Percentiles rank a stretch among this genome's conserved stretches.
phyloP scores from a whole-genome alignment of 2,329 filamentous ascomycete genomes.

The Whalleya microplaca region DNA sequence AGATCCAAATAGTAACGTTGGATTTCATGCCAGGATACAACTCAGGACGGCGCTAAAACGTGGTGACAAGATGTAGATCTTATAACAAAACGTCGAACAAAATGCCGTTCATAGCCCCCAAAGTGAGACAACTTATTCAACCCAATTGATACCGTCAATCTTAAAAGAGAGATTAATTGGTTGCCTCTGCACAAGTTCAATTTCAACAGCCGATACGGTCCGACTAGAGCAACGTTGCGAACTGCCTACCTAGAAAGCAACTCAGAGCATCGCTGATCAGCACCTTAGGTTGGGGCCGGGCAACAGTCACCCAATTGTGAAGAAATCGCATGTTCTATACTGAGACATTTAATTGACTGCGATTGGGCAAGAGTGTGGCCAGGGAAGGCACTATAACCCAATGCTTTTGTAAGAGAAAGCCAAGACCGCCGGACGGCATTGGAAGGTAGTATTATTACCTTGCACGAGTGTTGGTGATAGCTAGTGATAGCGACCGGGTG shows the following conservation, averaged over 20 bases:
- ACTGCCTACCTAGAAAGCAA: background rate
- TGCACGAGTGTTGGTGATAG: background rate
- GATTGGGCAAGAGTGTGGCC: background rate
- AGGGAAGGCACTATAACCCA: background rate
- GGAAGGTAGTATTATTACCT: conserved; percentile 5
- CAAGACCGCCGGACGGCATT: background rate
- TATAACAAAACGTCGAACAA: no score
- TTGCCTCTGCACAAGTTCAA: background rate
- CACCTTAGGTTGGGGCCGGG: background rate
- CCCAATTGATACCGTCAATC: background rate
- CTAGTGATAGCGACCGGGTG: background rate
- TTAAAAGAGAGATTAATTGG: no score
- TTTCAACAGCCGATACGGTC: background rate
- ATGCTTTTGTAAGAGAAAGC: background rate
- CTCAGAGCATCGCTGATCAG: conserved; percentile 1
- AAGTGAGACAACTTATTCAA: background rate
- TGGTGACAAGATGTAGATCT: no score
- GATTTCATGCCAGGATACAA: no score
- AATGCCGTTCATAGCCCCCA: background rate
- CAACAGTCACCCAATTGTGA: conserved; percentile 1
- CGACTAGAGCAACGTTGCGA: conserved; percentile 11
- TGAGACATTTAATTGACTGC: conserved; percentile 9
- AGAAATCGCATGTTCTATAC: conserved; percentile 4
- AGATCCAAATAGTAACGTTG: no score
- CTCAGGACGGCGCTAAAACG: no score